Base-by-base conservation (phyloP, 495 filamentous ascomycete genomes). In the Penicillium bialowiezense region DNA sequence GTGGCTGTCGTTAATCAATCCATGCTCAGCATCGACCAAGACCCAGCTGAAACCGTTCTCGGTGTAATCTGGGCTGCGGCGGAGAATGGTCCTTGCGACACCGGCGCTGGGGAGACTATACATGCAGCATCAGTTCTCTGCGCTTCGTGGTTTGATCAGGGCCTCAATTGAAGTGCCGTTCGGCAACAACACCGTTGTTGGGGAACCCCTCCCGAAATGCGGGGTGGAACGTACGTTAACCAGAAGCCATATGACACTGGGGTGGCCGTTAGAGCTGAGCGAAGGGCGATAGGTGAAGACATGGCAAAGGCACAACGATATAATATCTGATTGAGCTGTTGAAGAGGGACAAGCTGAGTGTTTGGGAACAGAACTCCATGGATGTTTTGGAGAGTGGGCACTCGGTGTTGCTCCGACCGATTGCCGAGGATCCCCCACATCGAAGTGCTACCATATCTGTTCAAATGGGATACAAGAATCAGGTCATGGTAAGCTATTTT, bases 21-120 rank as follows among this genome's bases (percentile, higher is more conserved):
- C 89, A 65, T 95, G 89, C 61, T 91, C 87, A 40, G 79, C 85
- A 63, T 92, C 89, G 26, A 92, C 81, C 57, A 89, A 72, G 4
- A 91, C 82, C 87, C 87, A 92, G 65, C 61, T 65, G 55, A 70
- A 72, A 34, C 53, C 54, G 3, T 53, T 54, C 31, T 44, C 40
- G 5, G 62, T 48, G 20, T 58, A 59, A 10, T 58, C 54, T 6
- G 62, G 54, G 24, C 56, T 53, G 12, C 64, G 61, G 44, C 65
- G 68, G 13, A 71, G 54, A 37, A 71, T 60, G 12, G 68, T 65
- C 50, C 66, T 71, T 23, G 64, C 68, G 32, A 71, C 51, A 20
- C 51, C 58, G 5, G 66, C 57, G 19, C 68, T 67, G 35, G 68
- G 64, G 15, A 71, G 62, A 8, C 68, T 71, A 34, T 21, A 42